phyloP scores from a whole-genome alignment of 805 yeast genomes.

The Hanseniaspora thailandica region DNA sequence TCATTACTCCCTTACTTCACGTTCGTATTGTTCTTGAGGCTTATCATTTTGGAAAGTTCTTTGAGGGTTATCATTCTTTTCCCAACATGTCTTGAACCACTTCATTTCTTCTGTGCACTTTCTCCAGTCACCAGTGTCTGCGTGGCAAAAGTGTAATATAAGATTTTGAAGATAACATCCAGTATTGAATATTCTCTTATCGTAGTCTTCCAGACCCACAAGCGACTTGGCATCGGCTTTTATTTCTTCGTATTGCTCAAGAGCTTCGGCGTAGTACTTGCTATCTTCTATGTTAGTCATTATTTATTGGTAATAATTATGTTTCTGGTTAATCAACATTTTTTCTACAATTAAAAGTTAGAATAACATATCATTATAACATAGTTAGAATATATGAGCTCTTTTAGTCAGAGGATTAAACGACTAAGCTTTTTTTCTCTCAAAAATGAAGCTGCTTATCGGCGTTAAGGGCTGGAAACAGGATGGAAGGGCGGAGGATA shows the following conservation, averaged over 20 bases:
- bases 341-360: too few relatives aligned
- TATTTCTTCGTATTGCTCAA: conserved; percentile 24
- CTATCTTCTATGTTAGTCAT: conserved; percentile 16
- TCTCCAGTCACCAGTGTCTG: conserved; percentile 75
- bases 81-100: conserved; percentile 56
- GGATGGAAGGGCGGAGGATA: too few relatives aligned
- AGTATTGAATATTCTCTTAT: conserved; percentile 55
- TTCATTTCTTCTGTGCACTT: conserved; percentile 56
- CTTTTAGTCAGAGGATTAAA: too few relatives aligned
- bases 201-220: conserved; percentile 63
- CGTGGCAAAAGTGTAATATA: conserved; percentile 62
- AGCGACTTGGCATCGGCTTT: conserved; percentile 21
- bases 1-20: background rate
- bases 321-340: background rate
- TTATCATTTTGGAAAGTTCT: conserved; percentile 28
- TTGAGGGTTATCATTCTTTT: conserved; percentile 39
- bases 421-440: too few relatives aligned
- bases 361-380: too few relatives aligned
- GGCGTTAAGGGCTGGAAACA: background rate
- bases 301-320: background rate
- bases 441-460: background rate
- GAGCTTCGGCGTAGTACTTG: conserved; percentile 24
- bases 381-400: too few relatives aligned
- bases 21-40: conserved; percentile 2
- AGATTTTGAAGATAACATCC: conserved; percentile 67